Conservation (phyloP, 1,284 basidiomycete genomes). For the Sporisorium sorghi region DNA sequence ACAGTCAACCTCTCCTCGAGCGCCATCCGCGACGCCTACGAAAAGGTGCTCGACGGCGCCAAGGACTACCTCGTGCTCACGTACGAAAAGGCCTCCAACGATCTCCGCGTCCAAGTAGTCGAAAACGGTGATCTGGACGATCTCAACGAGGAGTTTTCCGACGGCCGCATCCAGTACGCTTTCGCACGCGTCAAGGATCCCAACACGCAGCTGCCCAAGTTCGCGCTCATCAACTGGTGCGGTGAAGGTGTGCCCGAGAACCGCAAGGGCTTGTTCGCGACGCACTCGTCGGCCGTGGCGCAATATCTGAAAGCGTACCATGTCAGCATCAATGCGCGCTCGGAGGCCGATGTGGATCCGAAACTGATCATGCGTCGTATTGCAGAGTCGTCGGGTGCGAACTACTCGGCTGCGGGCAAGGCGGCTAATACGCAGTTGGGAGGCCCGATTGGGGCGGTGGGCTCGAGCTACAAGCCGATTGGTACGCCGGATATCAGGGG, state of each 20-base stretch:
- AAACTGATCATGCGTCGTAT: constrained; percentile 78
- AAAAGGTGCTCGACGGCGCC: constrained; percentile 70
- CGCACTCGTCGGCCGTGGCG: constrained; percentile 84
- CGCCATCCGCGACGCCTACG: constrained; percentile 72
- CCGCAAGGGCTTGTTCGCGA: constrained; percentile 90
- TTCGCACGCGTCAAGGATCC: constrained; percentile 89
- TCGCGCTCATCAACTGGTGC: constrained; percentile 82
- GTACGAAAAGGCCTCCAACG: constrained; percentile 86
- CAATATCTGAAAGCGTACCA: constrained; percentile 84
- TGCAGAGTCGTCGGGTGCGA: constrained; percentile 90
- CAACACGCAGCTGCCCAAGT: constrained; percentile 89
- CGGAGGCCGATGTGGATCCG: constrained; percentile 76
- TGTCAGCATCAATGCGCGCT: constrained; percentile 89
- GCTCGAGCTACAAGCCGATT: constrained; percentile 64
- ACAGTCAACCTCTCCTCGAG: constrained; percentile 78
- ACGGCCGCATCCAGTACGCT: constrained; percentile 94
- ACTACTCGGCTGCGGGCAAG: constrained; percentile 76
- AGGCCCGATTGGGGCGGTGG: constrained; percentile 62
- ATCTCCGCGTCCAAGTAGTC: constrained; percentile 86
- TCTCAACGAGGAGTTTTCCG: constrained; percentile 91
- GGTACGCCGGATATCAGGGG: constrained; percentile 67
- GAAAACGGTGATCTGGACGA: constrained; percentile 80
- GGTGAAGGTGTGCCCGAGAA: constrained; percentile 94
- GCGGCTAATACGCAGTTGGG: constrained; percentile 63
- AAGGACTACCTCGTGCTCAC: constrained; percentile 89